phyloP scores from a whole-genome alignment of 495 filamentous ascomycete genomes.

The Talaromyces adpressus region DNA sequence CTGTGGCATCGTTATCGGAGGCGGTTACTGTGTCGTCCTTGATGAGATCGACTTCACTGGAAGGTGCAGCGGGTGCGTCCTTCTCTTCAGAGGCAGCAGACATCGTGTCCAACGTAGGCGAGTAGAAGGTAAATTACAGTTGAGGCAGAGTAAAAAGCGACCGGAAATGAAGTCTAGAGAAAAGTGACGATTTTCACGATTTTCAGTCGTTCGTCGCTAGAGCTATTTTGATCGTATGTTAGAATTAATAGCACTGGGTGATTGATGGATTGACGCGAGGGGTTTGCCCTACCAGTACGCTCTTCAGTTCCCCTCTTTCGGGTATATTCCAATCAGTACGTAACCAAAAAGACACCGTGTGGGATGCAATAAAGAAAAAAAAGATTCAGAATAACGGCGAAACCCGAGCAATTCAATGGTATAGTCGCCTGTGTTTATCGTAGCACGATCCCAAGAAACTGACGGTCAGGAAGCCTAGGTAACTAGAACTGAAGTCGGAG shows the following conservation, averaged over 20 bases:
- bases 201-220: background rate
- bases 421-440: background rate
- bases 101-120: background rate
- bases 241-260: background rate
- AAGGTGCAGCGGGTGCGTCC: background rate
- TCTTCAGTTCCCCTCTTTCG: constrained; percentile 3
- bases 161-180: background rate
- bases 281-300: background rate
- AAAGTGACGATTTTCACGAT: background rate
- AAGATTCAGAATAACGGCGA: background rate
- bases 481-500: background rate
- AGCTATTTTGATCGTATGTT: background rate
- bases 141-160: background rate
- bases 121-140: background rate
- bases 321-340: background rate
- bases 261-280: constrained; percentile 1
- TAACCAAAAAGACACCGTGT: background rate
- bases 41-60: constrained; percentile 6
- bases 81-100: constrained; percentile 1
- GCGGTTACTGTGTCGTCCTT: constrained; percentile 21
- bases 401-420: background rate
- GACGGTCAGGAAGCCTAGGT: background rate
- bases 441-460: background rate
- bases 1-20: constrained; percentile 45
- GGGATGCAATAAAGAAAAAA: background rate